Conservation (phyloP, 371 early-diverging fungal genomes). For the Basidiobolus meristosporus region DNA sequence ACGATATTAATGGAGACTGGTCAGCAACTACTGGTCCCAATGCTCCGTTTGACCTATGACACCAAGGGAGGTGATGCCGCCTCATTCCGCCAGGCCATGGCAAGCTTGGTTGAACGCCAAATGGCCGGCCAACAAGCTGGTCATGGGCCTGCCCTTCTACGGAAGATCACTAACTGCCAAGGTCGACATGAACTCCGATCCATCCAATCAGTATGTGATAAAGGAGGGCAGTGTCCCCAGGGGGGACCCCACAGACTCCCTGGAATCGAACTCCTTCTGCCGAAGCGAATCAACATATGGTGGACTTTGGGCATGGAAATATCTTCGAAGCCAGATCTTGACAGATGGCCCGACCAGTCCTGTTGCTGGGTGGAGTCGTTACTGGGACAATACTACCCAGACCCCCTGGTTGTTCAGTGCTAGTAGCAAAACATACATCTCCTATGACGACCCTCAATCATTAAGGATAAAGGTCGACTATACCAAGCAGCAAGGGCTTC, state of each 20-base stretch:
- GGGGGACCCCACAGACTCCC: slow-evolving; percentile 19
- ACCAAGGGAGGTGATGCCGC: slow-evolving; percentile 2
- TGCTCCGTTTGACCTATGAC: slow-evolving; percentile 40
- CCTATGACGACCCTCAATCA: slow-evolving; percentile 42
- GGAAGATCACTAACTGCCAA: slow-evolving; percentile 23
- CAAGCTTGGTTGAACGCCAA: slow-evolving; percentile 31
- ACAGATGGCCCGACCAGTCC: slow-evolving; percentile 23
- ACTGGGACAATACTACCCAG: slow-evolving; percentile 33
- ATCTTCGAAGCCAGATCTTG: slow-evolving; percentile 40
- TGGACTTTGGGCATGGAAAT: slow-evolving; percentile 47
- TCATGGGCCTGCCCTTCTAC: slow-evolving; percentile 35
- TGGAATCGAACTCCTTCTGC: slow-evolving; percentile 26
- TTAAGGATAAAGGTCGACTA: slow-evolving; percentile 28
- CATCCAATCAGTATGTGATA: slow-evolving; percentile 7
- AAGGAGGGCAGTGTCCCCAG: slow-evolving; percentile 7
- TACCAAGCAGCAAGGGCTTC: slow-evolving; percentile 21
- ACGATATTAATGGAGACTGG: slow-evolving; percentile 38
- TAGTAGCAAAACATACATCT: slow-evolving; percentile 22
- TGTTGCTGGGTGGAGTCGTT: slow-evolving; percentile 16
- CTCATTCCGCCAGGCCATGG: slow-evolving; percentile 12
- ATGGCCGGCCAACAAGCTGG: slow-evolving; percentile 31
- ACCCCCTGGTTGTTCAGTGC: slow-evolving; percentile 54
- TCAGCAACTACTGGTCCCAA: slow-evolving; percentile 30
- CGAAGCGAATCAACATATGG: slow-evolving; percentile 12
- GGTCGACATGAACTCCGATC: slow-evolving; percentile 8